Evolutionary conservation across 345 rosid species (phyloP), one percentile per base, ranked within the genome.

Genomic region (Carallia pectinifolia): DNA sequence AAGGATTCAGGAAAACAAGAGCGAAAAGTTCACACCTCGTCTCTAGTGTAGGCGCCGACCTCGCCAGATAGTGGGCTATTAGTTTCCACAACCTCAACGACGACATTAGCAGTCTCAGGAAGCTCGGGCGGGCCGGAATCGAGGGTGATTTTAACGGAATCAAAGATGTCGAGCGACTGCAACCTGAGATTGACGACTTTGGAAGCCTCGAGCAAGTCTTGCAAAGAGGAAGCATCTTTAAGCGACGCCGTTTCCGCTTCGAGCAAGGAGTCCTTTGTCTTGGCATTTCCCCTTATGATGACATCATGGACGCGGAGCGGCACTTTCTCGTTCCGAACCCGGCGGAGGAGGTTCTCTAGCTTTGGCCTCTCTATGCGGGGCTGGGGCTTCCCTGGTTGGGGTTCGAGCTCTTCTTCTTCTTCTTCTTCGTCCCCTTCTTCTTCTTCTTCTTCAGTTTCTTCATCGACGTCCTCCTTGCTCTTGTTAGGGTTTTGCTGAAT

Each of bases 81-180:
- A 54, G 85, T 76, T 82, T 95, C 99, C 37, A 80, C 83, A 58
- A 95, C 93, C 55, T 92, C 80, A 60, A 90, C 82, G 5, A 95
- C 71, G 12, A 90, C 96, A 71, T 89, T 90, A 19, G 92, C 85
- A 2, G 97, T 89, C 12, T 89, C 98, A 8, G 99, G 91, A 15
- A 95, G 87, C 86, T 95, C 98, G 7, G 82, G 84, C 13, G 98
- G 98, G 18, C 97, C 98, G 5, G 96, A 81, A 76, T 92, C 97
- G 67, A 90, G 92, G 52, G 86, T 90, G 27, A 95, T 86, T 67
- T 67, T 89, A 7, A 89, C 92, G 33, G 98, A 90, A 78, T 92
- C 92, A 27, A 95, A 95, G 62, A 88, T 81, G 44, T 86, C 97
- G 2, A 92, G 87, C 58, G 83, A 86, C 61, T 82, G 85, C 58